These are phyloP conservation scores for Ceratocystis cacaofunesta DNA, from an alignment of 2,329 filamentous ascomycete genomes.

Conservation along the genomic window DNA sequence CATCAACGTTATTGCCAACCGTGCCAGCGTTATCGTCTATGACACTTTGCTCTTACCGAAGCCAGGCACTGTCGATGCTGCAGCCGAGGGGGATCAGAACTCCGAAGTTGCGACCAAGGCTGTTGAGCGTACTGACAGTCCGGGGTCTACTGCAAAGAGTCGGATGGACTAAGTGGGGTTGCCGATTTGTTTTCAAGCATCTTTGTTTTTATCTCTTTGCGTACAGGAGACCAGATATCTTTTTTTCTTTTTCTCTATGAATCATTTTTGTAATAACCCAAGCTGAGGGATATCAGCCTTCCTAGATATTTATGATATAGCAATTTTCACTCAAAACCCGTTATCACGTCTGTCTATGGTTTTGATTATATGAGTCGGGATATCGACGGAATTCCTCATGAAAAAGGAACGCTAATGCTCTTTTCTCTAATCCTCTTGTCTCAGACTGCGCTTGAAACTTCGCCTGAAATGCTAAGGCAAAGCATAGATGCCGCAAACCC, in stretches of 20 bases:
- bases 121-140: not conserved
- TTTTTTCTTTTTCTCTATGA: not conserved
- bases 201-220: not conserved
- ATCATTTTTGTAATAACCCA: not conserved
- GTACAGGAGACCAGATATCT: not conserved
- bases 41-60: conserved; percentile 18
- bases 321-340: not conserved
- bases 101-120: not conserved
- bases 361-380: too few species aligned
- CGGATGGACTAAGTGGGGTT: not conserved
- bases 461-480: not conserved
- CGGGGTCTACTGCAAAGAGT: not conserved
- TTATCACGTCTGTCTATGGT: too few species aligned
- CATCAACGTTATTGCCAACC: conserved; percentile 13
- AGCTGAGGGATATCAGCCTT: not conserved
- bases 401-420: not conserved
- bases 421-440: not conserved
- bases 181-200: not conserved
- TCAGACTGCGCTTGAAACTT: conserved; percentile 28
- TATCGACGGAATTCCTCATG: too few species aligned
- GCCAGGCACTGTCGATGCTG: conserved; percentile 19
- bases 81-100: not conserved
- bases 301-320: conserved; percentile 1
- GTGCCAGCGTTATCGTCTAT: conserved; percentile 5
- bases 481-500: not conserved